phyloP scores from a whole-genome alignment of 805 yeast species.

The Metschnikowia santaceciliae region DNA sequence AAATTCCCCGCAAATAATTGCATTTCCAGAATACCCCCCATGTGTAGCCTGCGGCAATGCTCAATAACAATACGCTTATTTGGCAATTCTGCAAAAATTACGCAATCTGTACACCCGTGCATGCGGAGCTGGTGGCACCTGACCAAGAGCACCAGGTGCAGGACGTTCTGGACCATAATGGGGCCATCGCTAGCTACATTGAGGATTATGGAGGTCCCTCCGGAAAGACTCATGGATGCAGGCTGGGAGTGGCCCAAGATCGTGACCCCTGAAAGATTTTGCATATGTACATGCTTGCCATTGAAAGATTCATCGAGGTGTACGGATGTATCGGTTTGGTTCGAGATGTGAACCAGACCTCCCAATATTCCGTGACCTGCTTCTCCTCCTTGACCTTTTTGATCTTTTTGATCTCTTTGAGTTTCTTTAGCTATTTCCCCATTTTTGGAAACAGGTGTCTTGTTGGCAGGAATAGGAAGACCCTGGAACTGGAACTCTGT shows the following conservation, averaged over 20 bases:
- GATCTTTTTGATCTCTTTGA: no score
- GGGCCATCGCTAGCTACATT: conserved; percentile 27
- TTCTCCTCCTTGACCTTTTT: no score
- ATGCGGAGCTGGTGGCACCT: conserved; percentile 19
- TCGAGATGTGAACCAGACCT: neutral
- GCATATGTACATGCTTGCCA: conserved; percentile 15
- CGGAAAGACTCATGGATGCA: conserved; percentile 7
- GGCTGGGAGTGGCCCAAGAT: conserved; percentile 3
- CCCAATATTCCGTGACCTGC: no score
- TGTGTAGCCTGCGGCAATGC: conserved; percentile 17
- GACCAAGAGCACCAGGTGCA: conserved; percentile 11
- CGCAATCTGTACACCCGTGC: conserved; percentile 11
- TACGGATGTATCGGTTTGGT: neutral
- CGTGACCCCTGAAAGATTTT: conserved; percentile 3
- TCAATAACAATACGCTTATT: conserved; percentile 30
- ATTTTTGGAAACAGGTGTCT: neutral
- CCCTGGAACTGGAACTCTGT: conserved; percentile 27
- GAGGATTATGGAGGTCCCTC: conserved; percentile 24
- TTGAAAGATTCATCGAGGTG: conserved; percentile 8
- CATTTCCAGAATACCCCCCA: conserved; percentile 4
- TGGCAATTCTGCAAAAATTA: conserved; percentile 18
- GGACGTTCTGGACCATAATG: conserved; percentile 20
- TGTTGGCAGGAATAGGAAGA: conserved; percentile 20
- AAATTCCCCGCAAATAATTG: neutral
- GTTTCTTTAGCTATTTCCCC: no score